These are phyloP conservation scores for Arctium lappa DNA, from an alignment of 129 eudicot genomes.

Conservation along the genomic window DNA sequence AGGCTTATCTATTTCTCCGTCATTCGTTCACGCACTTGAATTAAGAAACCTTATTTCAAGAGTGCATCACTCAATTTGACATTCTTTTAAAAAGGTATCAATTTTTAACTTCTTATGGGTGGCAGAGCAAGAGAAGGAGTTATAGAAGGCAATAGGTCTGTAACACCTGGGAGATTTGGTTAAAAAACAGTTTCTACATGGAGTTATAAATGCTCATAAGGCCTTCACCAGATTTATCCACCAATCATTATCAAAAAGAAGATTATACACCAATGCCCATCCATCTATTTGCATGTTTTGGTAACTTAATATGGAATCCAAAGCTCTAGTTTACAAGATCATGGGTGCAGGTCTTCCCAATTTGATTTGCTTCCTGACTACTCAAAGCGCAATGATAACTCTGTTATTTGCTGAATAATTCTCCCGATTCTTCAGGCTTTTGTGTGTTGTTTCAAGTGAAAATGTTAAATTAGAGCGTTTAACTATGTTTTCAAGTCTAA, in stretches of 20 bases:
- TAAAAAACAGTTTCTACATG: not conserved
- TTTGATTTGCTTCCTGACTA: not conserved
- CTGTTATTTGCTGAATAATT: not conserved
- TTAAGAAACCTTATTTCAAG: not conserved
- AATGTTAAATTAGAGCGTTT: too few species aligned
- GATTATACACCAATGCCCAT: too few species aligned
- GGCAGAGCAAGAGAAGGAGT: not conserved
- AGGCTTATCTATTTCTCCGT: not conserved
- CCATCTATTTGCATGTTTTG: too few species aligned
- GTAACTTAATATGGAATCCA: too few species aligned
- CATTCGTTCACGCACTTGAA: not conserved
- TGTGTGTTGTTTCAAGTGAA: too few species aligned
- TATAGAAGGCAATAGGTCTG: not conserved
- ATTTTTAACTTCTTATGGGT: not conserved
- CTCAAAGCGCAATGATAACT: not conserved
- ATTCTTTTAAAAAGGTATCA: not conserved
- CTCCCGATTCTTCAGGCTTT: too few species aligned
- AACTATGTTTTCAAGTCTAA: too few species aligned
- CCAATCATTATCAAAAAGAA: too few species aligned
- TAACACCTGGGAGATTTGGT: too few species aligned
- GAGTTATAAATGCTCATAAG: not conserved
- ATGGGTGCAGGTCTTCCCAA: too few species aligned
- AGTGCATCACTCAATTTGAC: not conserved
- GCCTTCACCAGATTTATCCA: too few species aligned
- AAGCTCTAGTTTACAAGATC: too few species aligned